phyloP scores from a whole-genome alignment of 192 early-diverging fungal species.

The Allomyces macrogynus region DNA sequence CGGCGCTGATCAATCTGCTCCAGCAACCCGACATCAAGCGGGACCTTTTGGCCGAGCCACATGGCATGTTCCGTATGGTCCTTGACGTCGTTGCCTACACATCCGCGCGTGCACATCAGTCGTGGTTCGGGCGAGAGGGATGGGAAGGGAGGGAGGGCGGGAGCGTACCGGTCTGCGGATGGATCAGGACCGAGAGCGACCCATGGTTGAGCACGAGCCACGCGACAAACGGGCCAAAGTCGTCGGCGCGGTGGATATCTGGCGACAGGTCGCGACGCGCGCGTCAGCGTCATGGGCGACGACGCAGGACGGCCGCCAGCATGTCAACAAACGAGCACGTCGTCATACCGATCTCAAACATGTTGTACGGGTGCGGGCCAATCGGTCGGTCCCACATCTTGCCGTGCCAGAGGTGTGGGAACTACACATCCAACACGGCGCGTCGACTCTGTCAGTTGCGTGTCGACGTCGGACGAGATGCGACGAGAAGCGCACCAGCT shows the following conservation, averaged over 20 bases:
- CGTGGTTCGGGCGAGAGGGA: too few relatives aligned
- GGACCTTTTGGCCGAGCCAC: not conserved
- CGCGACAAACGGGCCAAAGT: slow-evolving; percentile 3
- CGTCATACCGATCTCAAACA: not conserved
- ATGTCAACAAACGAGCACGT: too few relatives aligned
- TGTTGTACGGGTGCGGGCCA: slow-evolving; percentile 1
- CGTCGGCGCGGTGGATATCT: not conserved
- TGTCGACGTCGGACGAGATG: not conserved
- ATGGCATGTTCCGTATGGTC: not conserved
- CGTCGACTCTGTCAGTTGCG: too few relatives aligned
- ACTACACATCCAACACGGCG: not conserved
- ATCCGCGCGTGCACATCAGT: too few relatives aligned
- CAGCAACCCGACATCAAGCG: not conserved
- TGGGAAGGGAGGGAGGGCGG: too few relatives aligned
- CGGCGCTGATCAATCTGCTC: not conserved
- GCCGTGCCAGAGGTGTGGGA: not conserved
- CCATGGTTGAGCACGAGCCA: slow-evolving; percentile 4
- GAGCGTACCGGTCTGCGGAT: slow-evolving; percentile 3
- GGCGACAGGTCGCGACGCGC: too few relatives aligned
- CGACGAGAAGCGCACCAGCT: not conserved
- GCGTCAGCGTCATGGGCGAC: too few relatives aligned
- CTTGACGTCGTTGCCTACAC: not conserved
- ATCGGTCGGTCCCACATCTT: not conserved
- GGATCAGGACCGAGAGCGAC: slow-evolving; percentile 1
- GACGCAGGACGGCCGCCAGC: too few relatives aligned